Conservation (phyloP, 495 filamentous ascomycete genomes). For the Achaetomiella virescens region DNA sequence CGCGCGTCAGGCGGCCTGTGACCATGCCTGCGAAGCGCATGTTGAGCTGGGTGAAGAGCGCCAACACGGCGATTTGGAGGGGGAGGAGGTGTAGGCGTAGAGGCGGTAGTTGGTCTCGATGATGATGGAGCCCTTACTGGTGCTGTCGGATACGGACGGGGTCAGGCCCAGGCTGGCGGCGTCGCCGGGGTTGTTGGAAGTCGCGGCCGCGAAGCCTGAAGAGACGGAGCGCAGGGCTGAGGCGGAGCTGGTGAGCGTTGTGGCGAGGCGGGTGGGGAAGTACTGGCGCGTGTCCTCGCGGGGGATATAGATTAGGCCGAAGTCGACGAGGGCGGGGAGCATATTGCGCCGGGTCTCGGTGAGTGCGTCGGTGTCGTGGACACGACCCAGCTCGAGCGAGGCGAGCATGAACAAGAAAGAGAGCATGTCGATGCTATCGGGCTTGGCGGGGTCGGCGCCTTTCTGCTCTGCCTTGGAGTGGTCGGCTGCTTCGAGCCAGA, state of each 20-base stretch:
- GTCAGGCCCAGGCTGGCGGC: constrained; percentile 35
- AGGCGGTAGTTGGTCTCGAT: constrained; percentile 98
- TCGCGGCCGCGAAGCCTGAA: constrained; percentile 44
- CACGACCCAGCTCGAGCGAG: constrained; percentile 80
- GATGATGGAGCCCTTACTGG: constrained; percentile 73
- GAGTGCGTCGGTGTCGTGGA: constrained; percentile 75
- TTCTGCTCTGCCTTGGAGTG: constrained; percentile 23
- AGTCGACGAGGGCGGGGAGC: constrained; percentile 74
- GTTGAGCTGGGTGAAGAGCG: constrained; percentile 76
- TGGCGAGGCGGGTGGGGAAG: constrained; percentile 91
- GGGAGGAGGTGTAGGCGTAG: constrained; percentile 92
- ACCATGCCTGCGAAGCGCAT: constrained; percentile 90
- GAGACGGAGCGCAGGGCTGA: constrained; percentile 60
- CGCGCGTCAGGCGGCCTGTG: constrained; percentile 78
- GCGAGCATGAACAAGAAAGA: constrained; percentile 96
- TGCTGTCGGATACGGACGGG: constrained; percentile 2
- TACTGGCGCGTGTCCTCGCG: constrained; percentile 55
- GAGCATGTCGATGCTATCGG: constrained; percentile 88
- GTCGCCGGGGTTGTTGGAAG: constrained; percentile 41
- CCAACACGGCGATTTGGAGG: constrained; percentile 92
- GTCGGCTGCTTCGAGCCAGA: constrained; percentile 85
- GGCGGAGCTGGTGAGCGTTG: constrained; percentile 80
- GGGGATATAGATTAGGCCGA: constrained; percentile 78
- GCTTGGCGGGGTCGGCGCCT: constrained; percentile 38
- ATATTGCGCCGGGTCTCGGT: constrained; percentile 77